These are phyloP conservation scores for Cordyceps pruinosa DNA, from an alignment of 2,329 filamentous ascomycete genomes.

Conservation along the genomic window DNA sequence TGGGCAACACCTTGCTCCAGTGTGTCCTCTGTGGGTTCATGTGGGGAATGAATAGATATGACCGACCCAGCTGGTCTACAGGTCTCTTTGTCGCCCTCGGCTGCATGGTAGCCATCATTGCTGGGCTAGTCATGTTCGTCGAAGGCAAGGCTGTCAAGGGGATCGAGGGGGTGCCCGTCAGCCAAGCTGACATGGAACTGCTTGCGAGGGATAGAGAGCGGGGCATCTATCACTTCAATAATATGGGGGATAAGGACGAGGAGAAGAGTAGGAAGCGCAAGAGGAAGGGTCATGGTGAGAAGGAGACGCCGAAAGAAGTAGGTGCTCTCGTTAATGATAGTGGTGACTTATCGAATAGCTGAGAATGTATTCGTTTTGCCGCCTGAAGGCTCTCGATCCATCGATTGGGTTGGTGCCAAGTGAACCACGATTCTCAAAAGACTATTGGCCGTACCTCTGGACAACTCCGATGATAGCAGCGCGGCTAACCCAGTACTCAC, in stretches of 20 bases:
- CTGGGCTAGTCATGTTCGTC: slow-evolving; percentile 61
- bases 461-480: too few species aligned
- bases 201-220: slow-evolving; percentile 46
- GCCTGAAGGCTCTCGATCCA: too few species aligned
- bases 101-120: slow-evolving; percentile 60
- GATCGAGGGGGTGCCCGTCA: slow-evolving; percentile 63
- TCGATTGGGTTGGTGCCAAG: too few species aligned
- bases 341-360: neutral
- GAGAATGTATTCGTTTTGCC: too few species aligned
- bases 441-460: too few species aligned
- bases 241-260: slow-evolving; percentile 30
- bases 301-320: neutral
- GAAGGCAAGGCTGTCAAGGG: slow-evolving; percentile 67
- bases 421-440: too few species aligned
- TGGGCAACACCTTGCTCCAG: slow-evolving; percentile 74
- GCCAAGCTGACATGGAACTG: slow-evolving; percentile 44
- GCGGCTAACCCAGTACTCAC: too few species aligned
- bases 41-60: slow-evolving; percentile 70
- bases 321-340: neutral
- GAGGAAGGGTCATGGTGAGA: neutral
- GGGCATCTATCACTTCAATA: slow-evolving; percentile 50
- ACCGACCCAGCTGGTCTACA: slow-evolving; percentile 72
- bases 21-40: slow-evolving; percentile 68
- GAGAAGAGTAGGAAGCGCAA: slow-evolving; percentile 14
- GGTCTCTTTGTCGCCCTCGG: slow-evolving; percentile 72